Percentiles rank a stretch among this genome's conserved stretches.
Conservation (phyloP, 2,329 filamentous ascomycete genomes). For the Pyrenophora graminea region DNA sequence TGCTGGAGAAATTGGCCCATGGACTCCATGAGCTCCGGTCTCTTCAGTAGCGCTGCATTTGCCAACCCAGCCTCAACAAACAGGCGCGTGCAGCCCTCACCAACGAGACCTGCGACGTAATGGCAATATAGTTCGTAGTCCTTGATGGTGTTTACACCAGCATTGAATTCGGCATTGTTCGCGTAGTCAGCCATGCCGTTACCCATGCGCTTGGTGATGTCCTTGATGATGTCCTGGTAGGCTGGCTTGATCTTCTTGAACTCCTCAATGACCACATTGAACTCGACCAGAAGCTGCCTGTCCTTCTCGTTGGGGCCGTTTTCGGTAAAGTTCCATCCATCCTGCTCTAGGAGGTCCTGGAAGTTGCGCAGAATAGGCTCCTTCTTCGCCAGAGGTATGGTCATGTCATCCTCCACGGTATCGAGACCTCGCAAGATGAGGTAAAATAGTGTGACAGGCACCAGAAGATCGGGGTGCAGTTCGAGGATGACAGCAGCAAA, state of each 20-base stretch:
- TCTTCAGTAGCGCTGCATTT: constrained; percentile 79
- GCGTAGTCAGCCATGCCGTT: constrained; percentile 98
- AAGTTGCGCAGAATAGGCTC: constrained; percentile 85
- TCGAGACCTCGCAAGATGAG: constrained; percentile 88
- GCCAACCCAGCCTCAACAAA: constrained; percentile 87
- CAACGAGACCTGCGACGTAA: constrained; percentile 98
- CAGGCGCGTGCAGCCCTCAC: constrained; percentile 85
- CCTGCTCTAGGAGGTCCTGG: constrained; percentile 73
- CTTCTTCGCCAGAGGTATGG: constrained; percentile 78
- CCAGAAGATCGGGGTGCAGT: constrained; percentile 88
- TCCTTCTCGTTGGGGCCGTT: constrained; percentile 95
- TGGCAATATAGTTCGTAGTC: constrained; percentile 98
- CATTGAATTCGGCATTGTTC: constrained; percentile 79
- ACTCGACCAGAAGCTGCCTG: constrained; percentile 86
- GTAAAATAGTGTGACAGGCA: constrained; percentile 91
- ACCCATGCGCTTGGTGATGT: constrained; percentile 93
- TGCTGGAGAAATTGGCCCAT: constrained; percentile 99
- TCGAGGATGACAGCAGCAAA: constrained; percentile 94
- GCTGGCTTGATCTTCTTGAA: constrained; percentile 84
- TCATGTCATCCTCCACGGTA: constrained; percentile 99
- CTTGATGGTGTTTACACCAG: constrained; percentile 78
- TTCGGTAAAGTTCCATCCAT: constrained; percentile 88
- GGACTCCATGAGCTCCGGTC: constrained; percentile 81
- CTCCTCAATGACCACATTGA: constrained; percentile 83
- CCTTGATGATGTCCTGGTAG: constrained; percentile 85